These are phyloP conservation scores for Huntiella savannae DNA, from an alignment of 2,329 filamentous ascomycete genomes.

Conservation along the genomic window DNA sequence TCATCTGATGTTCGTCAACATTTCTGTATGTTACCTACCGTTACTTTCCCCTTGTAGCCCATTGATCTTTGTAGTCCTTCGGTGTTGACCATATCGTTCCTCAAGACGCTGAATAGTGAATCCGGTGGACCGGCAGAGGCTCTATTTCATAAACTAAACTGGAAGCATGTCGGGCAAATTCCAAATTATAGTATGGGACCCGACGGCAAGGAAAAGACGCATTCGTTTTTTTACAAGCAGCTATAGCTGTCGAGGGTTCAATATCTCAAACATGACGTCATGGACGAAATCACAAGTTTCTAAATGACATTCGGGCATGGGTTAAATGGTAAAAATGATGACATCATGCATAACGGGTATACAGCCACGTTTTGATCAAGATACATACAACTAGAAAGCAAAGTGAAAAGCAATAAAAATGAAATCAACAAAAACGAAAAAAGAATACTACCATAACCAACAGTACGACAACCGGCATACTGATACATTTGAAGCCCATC, in stretches of 20 bases:
- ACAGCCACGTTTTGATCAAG: background rate
- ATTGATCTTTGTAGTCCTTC: background rate
- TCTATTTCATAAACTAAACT: constrained; percentile 37
- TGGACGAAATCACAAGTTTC: background rate
- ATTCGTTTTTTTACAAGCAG: constrained; percentile 41
- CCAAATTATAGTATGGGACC: constrained; percentile 33
- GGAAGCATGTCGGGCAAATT: constrained; percentile 33
- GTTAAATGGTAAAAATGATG: background rate
- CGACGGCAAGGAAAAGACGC: constrained; percentile 28
- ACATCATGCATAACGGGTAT: background rate
- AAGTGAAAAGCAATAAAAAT: background rate
- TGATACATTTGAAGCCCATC: too few relatives aligned
- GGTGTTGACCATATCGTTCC: constrained; percentile 4
- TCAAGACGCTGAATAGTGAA: constrained; percentile 32
- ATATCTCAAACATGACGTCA: background rate
- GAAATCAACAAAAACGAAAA: background rate
- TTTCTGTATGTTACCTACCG: background rate
- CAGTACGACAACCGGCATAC: background rate
- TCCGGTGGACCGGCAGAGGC: constrained; percentile 31
- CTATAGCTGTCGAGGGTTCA: constrained; percentile 16
- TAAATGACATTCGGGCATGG: background rate
- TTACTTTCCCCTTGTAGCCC: background rate
- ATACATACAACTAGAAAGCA: background rate
- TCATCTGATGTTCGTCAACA: background rate
- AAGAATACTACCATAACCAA: background rate